Evolutionary conservation across 169 alveolate species (phyloP), one percentile per base, ranked within the genome.

Genomic region (Cardiosporidium cionae): DNA sequence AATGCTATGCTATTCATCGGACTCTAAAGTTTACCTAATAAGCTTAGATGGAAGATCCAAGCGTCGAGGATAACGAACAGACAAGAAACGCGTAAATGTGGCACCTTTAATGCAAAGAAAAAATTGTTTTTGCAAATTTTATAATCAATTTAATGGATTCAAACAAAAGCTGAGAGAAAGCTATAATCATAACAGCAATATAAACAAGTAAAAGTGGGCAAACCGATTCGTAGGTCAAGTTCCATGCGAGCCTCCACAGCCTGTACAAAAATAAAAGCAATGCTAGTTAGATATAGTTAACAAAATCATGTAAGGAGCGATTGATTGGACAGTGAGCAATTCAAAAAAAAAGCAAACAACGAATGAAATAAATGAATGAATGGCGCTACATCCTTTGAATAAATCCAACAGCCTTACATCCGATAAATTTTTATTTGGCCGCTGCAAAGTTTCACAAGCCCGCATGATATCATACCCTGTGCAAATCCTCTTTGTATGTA

Each of bases 231-330:
- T 53, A 95, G 84, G 77, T 95, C 98, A 1, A 95, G 86, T 76
- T 95, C 98, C 68, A 90, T 80, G 67, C 98, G 88, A 2, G 93
- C 93, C 68, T 90, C 93, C 0, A 94, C 98, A 1, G 98, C 96
- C 82, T 77, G 74, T 34, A 27, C 6, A 29, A 22, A 9, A 34
- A 54, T 37, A 25, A 37, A 63, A n/a, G 25, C 16, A 16, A 63
- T 31, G 22, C 69, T 16, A 9, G 54, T 63, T 9, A 63, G 9
- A 63, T 63, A 63, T 63, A 63, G 69, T 9, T 63, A 63, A 16
- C 16, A 16, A 63, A n/a, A 63, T 63, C 22, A 9, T 63, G 9
- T 16, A 44, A 16, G n/a, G 16, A 44, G 16, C 16, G n/a, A 16
- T 44, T 44, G 27, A 44, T 16, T 16, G 58, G 16, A 44, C 16